Percentiles rank a stretch among this genome's conserved stretches.
phyloP scores from a whole-genome alignment of 208 protist genomes.

The Wallacemonas sp. region DNA sequence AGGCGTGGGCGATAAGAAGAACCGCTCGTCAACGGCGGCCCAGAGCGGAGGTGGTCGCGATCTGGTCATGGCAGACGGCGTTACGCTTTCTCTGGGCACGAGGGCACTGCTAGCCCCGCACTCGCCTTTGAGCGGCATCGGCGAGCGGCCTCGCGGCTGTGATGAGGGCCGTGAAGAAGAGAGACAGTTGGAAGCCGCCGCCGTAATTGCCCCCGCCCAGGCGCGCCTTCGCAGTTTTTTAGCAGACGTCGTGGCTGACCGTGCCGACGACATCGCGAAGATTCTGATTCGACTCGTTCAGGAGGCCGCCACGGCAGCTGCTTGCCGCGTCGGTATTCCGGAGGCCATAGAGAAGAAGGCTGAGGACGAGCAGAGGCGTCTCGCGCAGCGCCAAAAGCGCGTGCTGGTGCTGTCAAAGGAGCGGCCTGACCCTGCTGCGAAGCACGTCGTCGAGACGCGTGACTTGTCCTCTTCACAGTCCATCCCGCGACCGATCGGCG shows the following conservation, averaged over 20 bases:
- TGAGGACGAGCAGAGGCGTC: constrained; percentile 10
- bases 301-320: constrained; percentile 51
- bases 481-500: constrained; percentile 24
- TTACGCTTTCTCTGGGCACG: not conserved
- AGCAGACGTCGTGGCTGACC: not conserved
- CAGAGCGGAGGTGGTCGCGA: not conserved
- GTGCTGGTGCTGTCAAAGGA: constrained; percentile 2
- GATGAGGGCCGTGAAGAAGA: not conserved
- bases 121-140: constrained; percentile 4
- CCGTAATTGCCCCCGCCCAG: not conserved
- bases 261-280: constrained; percentile 5
- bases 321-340: constrained; percentile 40
- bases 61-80: not conserved
- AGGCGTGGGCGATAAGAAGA: not conserved
- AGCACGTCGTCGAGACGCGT: not conserved
- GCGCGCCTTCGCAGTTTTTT: not conserved
- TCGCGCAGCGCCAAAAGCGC: not conserved
- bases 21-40: not conserved
- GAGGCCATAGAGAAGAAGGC: constrained; percentile 35
- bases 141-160: not conserved
- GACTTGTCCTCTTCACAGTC: not conserved
- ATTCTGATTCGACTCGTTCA: constrained; percentile 24
- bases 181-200: not conserved
- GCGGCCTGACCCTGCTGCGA: not conserved
- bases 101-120: constrained; percentile 5